Evolutionary conservation across 129 eudicot genomes (phyloP).

Genomic region (Glebionis coronaria): DNA sequence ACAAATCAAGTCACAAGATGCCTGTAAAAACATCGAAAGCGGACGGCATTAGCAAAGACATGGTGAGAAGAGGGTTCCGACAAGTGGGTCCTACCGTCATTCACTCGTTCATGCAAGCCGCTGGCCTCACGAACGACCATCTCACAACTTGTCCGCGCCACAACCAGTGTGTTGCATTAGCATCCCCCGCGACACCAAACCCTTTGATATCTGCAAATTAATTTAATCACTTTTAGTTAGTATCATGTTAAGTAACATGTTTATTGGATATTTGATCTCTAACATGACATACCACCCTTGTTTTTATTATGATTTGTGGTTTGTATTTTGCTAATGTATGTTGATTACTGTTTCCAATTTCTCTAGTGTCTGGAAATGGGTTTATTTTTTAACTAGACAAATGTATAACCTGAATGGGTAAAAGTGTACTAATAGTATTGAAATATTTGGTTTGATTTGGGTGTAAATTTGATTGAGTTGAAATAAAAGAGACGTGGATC

Average conservation of each 20-base stretch:
- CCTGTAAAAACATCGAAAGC: slow-evolving; percentile 93
- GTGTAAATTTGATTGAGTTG: slow-evolving; percentile 29
- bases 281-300: slow-evolving; percentile 40
- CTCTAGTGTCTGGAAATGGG: slow-evolving; percentile 1
- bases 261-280: slow-evolving; percentile 37
- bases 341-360: slow-evolving; percentile 6
- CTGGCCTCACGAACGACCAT: slow-evolving; percentile 91
- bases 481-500: slow-evolving; percentile 35
- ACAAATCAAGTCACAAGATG: slow-evolving; percentile 64
- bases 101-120: slow-evolving; percentile 93
- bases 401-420: slow-evolving; percentile 18
- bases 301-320: slow-evolving; percentile 26
- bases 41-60: slow-evolving; percentile 87
- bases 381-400: slow-evolving; percentile 1
- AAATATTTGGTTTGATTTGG: slow-evolving; percentile 31
- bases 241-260: slow-evolving; percentile 16
- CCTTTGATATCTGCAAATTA: slow-evolving; percentile 17
- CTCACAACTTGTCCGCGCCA: slow-evolving; percentile 64
- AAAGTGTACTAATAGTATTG: slow-evolving; percentile 11
- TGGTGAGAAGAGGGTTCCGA: slow-evolving; percentile 84
- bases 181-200: slow-evolving; percentile 12
- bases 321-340: slow-evolving; percentile 28
- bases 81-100: slow-evolving; percentile 80
- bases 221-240: slow-evolving; percentile 16
- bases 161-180: slow-evolving; percentile 43